Evolutionary conservation across 768 basidiomycete genomes (phyloP).

Genomic region (Kwoniella europaea): DNA sequence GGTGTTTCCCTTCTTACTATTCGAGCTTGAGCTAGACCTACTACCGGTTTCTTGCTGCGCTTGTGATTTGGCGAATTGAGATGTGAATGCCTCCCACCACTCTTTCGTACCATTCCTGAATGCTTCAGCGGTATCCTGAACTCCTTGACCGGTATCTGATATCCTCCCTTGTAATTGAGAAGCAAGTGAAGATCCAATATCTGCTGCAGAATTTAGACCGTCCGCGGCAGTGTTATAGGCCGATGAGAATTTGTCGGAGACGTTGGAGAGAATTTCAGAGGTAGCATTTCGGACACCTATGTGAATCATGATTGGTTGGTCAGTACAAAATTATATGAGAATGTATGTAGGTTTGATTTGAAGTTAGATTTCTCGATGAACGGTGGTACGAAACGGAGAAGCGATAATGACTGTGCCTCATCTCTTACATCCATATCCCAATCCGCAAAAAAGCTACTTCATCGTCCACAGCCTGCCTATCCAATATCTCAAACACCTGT

Average conservation of each 20-base stretch:
- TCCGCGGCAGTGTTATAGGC: conserved; percentile 45
- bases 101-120: conserved; percentile 48
- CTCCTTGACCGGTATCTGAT: conserved; percentile 31
- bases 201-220: conserved; percentile 39
- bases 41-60: background rate
- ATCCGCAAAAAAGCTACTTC: background rate
- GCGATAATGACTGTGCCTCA: too few relatives aligned
- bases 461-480: background rate
- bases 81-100: conserved; percentile 56
- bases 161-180: conserved; percentile 70
- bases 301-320: background rate
- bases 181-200: conserved; percentile 74
- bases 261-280: conserved; percentile 68
- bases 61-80: conserved; percentile 30
- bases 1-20: conserved; percentile 27
- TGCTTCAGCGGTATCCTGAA: conserved; percentile 39
- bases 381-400: too few relatives aligned
- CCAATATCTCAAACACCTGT: too few relatives aligned
- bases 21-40: background rate
- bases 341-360: too few relatives aligned
- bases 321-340: too few relatives aligned
- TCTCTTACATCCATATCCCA: too few relatives aligned
- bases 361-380: too few relatives aligned
- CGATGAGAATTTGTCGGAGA: conserved; percentile 53
- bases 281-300: conserved; percentile 69